Evolutionary conservation across 352 stramenopile genomes (phyloP).

Genomic region (Phytophthora sansomeana): DNA sequence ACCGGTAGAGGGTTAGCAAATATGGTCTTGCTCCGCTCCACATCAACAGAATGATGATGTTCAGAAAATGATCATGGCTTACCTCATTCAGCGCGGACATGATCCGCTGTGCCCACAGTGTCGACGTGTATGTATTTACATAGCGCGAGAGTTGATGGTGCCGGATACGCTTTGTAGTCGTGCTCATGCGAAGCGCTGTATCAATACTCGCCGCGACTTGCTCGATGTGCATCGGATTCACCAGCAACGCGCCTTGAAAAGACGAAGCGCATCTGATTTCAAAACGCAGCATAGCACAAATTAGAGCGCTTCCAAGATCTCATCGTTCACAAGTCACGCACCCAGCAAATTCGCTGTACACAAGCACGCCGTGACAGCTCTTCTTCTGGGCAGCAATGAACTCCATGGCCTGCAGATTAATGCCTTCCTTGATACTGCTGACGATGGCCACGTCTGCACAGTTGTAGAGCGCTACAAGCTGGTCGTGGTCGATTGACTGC

Average conservation of each 20-base stretch:
- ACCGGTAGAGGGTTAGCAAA: neutral
- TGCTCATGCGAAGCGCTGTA: slow-evolving; percentile 85
- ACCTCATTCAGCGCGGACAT: slow-evolving; percentile 84
- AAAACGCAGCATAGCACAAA: slow-evolving; percentile 10
- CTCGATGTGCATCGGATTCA: slow-evolving; percentile 92
- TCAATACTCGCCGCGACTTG: slow-evolving; percentile 88
- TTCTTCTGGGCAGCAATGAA: slow-evolving; percentile 90
- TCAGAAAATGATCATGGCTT: slow-evolving; percentile 2
- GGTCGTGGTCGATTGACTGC: slow-evolving; percentile 84
- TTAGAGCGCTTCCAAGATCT: neutral
- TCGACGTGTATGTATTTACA: slow-evolving; percentile 91
- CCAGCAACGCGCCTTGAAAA: slow-evolving; percentile 88
- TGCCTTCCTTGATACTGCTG: slow-evolving; percentile 91
- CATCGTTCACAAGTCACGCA: slow-evolving; percentile 16
- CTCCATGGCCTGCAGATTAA: slow-evolving; percentile 93
- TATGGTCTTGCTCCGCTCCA: neutral
- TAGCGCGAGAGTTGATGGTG: slow-evolving; percentile 88
- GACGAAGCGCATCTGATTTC: slow-evolving; percentile 78
- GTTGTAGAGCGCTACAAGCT: slow-evolving; percentile 92
- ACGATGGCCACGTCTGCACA: slow-evolving; percentile 89
- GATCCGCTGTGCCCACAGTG: slow-evolving; percentile 85
- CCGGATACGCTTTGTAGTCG: slow-evolving; percentile 87
- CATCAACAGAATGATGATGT: neutral
- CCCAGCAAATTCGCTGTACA: slow-evolving; percentile 93
- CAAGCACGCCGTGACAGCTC: slow-evolving; percentile 85